Evolutionary conservation across 2,329 filamentous ascomycete genomes (phyloP).

Genomic region (Zalaria obscura): DNA sequence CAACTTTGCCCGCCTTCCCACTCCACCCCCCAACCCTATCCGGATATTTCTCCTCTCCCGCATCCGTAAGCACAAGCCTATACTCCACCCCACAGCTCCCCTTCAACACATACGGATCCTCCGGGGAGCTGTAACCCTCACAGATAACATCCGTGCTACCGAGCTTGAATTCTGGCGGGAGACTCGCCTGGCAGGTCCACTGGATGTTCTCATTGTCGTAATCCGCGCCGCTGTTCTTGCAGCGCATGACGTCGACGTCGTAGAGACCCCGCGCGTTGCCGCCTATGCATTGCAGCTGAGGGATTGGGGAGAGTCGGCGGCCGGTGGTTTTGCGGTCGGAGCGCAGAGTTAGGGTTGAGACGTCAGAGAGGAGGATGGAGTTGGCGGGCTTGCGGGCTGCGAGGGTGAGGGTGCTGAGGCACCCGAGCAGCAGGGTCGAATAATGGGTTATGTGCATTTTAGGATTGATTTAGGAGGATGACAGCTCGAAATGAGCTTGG

Average conservation of each 20-base stretch:
- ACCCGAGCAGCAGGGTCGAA: constrained; percentile 1
- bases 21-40: constrained; percentile 12
- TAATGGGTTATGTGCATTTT: background rate
- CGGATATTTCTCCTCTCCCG: constrained; percentile 59
- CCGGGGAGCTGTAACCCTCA: constrained; percentile 65
- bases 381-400: constrained; percentile 22
- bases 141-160: constrained; percentile 83
- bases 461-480: background rate
- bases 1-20: constrained; percentile 10
- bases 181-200: constrained; percentile 69
- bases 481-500: background rate
- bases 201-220: constrained; percentile 73
- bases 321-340: constrained; percentile 53
- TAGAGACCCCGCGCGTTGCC: constrained; percentile 48
- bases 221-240: constrained; percentile 68
- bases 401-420: constrained; percentile 8
- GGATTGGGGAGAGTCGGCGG: constrained; percentile 61
- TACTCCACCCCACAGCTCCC: constrained; percentile 93
- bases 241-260: constrained; percentile 71
- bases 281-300: constrained; percentile 60
- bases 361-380: constrained; percentile 48
- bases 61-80: constrained; percentile 59
- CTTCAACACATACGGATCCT: constrained; percentile 77
- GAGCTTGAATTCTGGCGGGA: constrained; percentile 54
- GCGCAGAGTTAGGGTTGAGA: constrained; percentile 67